Evolutionary conservation across 352 stramenopile species (phyloP).

Genomic region (Phytopythium ostracodes): DNA sequence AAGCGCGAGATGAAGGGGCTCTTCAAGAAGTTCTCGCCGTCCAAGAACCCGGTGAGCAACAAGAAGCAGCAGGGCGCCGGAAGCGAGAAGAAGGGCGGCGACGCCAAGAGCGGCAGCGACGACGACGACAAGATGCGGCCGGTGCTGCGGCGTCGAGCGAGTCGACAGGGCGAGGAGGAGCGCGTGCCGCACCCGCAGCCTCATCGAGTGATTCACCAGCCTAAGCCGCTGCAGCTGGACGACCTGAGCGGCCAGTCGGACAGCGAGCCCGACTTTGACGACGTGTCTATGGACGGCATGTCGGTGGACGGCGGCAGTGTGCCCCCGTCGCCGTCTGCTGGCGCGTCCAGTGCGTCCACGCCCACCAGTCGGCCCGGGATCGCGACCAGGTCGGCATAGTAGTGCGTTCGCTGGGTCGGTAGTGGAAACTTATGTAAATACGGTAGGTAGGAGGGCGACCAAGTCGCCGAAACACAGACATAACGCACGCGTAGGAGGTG

Average conservation of each 20-base stretch:
- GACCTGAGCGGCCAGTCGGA: constrained; percentile 8
- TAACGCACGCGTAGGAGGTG: not conserved
- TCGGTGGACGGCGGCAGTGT: constrained; percentile 7
- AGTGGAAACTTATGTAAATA: constrained; percentile 3
- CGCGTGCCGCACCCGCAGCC: constrained; percentile 5
- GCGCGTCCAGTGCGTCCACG: not conserved
- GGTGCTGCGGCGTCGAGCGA: constrained; percentile 2
- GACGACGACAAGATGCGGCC: not conserved
- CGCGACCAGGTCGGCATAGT: constrained; percentile 6
- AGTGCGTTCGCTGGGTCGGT: not conserved
- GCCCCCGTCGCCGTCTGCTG: not conserved
- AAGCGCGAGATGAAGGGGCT: constrained; percentile 32
- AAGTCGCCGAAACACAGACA: not conserved
- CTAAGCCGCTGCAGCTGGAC: constrained; percentile 5
- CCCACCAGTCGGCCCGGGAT: not conserved
- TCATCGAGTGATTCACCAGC: constrained; percentile 3
- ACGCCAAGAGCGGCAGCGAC: not conserved
- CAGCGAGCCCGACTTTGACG: constrained; percentile 9
- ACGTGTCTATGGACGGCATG: constrained; percentile 6
- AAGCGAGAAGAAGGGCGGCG: not conserved
- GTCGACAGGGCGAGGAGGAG: not conserved
- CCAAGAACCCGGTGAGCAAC: constrained; percentile 16
- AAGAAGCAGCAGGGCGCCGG: not conserved
- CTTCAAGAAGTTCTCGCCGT: constrained; percentile 27
- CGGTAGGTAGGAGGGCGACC: constrained; percentile 2